Base-by-base conservation (phyloP, 306 rosid species). In the Inga leiocalycina region DNA sequence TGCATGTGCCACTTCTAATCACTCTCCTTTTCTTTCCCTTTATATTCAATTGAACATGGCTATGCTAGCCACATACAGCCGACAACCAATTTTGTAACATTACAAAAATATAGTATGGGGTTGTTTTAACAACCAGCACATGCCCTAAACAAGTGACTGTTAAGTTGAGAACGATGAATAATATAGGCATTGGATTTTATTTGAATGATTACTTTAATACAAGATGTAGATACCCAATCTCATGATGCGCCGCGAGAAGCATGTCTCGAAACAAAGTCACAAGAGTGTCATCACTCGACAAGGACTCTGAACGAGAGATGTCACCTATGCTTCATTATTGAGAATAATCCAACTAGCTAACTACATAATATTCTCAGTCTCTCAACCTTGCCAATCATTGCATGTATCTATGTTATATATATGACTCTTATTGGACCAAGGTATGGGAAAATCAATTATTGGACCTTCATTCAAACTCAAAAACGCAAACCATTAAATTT, bases 51-150 rank as follows among this genome's bases (percentile, higher is more conserved):
- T 74, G 6, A 45, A 45, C 4, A 62, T 56, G 27, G 27, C 0
- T 5, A 1, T 27, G 17, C 16, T 24, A 14, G 35, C 34, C 27
- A 37, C 43, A 39, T 5, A 39, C 77, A 67, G 74, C 78, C 69
- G 87, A 75, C 82, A 67, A 27, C 20, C 34, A 27, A 84, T 51
- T 59, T 75, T 74, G 12, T 54, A 39, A 54, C 16, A 30, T 62
- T 48, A 45, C 30, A 13, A 43, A 11, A 8, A 10, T 24, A n/a
- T 44, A 61, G 30, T 76, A 46, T 9, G 49, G 24, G 9, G 10
- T 30, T 72, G 45, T 61, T 30, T 79, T 72, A 76, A 66, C 82
- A 84, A 37, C 79, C 77, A 76, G 75, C 87, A 61, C 82, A 76
- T 80, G 87, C 62, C 70, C 71, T 3, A 0, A 65, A 59, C 3